Base-by-base conservation (phyloP, 805 yeast genomes). In the Kodamaea neixiangensis region DNA sequence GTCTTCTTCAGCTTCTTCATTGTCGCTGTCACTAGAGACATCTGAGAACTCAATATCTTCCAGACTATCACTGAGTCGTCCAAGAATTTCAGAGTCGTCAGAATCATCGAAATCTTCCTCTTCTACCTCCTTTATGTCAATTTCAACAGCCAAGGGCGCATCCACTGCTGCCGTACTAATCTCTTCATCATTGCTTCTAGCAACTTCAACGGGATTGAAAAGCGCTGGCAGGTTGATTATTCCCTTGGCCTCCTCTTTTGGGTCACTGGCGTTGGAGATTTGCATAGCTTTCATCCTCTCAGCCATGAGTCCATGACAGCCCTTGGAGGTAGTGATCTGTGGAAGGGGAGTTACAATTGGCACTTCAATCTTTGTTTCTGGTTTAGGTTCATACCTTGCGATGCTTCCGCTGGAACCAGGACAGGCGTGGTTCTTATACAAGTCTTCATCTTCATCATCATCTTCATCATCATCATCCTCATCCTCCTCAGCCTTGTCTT, bases 1-100 rank as follows among this genome's bases (percentile, higher is more conserved):
- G 6, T 54, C 58, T 33, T 48, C 52, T 3, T 47, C 54, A 22
- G 13, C 47, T 31, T 48, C 56, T 44, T 52, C 55, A 20, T 42
- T 47, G 5, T 49, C 51, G 17, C 18, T 31, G 15, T 42, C 46
- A 14, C 38, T 34, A 3, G 17, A 15, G 19, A 15, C 25, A 4
- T 21, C 33, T 17, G 15, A 20, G 5, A 42, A 33, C 18, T 47
- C 52, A 3, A 35, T 49, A 5, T 51, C 49, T 7, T 29, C 44
- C 35, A 50, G 53, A 14, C 49, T 48, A 41, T 52, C 18, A 17
- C 21, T 17, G 29, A 33, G 18, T 15, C 37, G 2, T 11, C 42
- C 18, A 33, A 29, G 21, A 25, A 33, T n/a, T 34, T 35, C 49
- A n/a, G 20, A 21, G 20, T 35, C 19, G 33, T 42, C 51, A 42